Base-by-base conservation (phyloP, 106 monocot species). In the Agapanthus africanus region DNA sequence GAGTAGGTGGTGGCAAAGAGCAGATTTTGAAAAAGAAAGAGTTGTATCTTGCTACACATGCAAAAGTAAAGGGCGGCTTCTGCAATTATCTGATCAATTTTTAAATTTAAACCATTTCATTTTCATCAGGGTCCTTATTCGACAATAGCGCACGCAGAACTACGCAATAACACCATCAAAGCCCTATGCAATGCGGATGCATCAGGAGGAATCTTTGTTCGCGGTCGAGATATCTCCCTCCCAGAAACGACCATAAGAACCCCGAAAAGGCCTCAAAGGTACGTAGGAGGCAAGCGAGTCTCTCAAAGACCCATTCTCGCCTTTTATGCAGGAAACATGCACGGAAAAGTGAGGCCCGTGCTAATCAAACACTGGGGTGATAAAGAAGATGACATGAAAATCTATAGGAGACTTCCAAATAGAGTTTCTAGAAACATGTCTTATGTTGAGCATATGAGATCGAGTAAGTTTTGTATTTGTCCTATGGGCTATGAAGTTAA, bases 401-500 rank as follows among this genome's bases (percentile, higher is more conserved):
- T 95, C 16, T 95, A 83, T 56, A 82, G 81, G 16, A 83, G 70
- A 16, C 91, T 95, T 14, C 95, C 95, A n/a, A 50, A 60, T 34
- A 64, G 81, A 60, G 79, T 95, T 3, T 73, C 91, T 0, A 79
- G 68, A 51, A 74, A 70, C 15, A 88, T 88, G 88, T 80, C 80
- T 13, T 95, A 95, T 66, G 54, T 81, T 28, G 59, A 86, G 22
- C 91, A 88, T 74, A 91, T 95, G 91, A 91, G 86, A 70, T 75
- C 83, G 1, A 95, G 91, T 76, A 88, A 80, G 68, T 95, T 79
- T 51, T 95, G 95, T 76, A 74, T 95, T 37, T 95, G 95, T 67
- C 95, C 95, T 0, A 88, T 85, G 91, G 91, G 95, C 4, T 95
- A 77, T 40, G 91, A 91, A 70, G 88, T 95, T 3, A 95, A 95